phyloP scores from a whole-genome alignment of 371 early-diverging fungal species.

The Mortierella sp. region DNA sequence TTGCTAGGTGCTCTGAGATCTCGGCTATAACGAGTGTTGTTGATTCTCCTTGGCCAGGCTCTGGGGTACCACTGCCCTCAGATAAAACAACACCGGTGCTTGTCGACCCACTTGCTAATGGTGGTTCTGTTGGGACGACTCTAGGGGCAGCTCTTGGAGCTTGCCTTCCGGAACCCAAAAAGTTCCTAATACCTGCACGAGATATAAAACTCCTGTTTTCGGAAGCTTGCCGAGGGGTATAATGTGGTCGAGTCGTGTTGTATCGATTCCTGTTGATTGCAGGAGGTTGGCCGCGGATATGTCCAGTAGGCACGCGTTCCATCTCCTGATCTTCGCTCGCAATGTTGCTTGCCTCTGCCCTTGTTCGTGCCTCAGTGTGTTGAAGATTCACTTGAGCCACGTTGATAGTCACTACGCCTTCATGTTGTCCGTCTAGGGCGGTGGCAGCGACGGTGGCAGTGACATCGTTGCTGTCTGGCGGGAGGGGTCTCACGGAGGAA shows the following conservation, averaged over 20 bases:
- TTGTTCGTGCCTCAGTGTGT: background rate
- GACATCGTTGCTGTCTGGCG: background rate
- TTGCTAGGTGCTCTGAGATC: background rate
- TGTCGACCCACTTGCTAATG: background rate
- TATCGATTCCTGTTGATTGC: slow-evolving; percentile 20
- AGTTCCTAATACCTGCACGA: background rate
- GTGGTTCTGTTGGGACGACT: background rate
- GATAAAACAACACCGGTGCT: background rate
- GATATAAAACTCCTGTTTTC: too few species aligned
- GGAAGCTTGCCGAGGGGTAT: background rate
- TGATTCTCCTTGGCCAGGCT: background rate
- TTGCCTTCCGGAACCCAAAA: background rate
- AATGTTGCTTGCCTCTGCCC: background rate
- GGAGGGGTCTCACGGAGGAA: background rate
- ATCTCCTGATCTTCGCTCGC: background rate
- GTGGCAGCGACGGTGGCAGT: background rate
- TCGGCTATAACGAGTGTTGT: background rate
- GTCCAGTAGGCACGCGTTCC: slow-evolving; percentile 34
- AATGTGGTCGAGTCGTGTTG: background rate
- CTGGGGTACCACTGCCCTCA: background rate
- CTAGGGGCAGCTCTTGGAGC: background rate
- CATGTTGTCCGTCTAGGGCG: background rate
- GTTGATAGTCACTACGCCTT: too few species aligned
- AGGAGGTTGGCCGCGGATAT: slow-evolving; percentile 45
- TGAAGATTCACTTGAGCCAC: background rate